Conservation (phyloP, 345 rosid species). For the Syzygium aqueum region DNA sequence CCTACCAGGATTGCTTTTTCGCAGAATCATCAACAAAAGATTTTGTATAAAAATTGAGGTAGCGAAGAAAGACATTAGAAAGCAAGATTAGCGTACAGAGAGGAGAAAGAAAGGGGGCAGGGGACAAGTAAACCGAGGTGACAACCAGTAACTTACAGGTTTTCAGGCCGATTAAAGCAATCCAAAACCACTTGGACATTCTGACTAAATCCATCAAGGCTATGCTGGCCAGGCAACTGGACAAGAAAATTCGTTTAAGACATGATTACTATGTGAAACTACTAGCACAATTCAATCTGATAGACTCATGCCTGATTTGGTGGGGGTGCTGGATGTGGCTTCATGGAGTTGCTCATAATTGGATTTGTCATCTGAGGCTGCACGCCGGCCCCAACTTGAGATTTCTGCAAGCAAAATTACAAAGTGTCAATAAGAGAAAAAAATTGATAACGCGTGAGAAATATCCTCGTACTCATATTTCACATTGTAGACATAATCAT, state of each 20-base stretch:
- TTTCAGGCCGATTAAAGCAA: constrained; percentile 49
- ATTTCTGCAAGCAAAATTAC: constrained; percentile 3
- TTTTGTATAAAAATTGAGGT: neutral
- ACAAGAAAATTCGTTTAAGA: constrained; percentile 1
- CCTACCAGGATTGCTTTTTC: neutral
- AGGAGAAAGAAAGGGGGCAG: neutral
- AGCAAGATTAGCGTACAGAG: neutral
- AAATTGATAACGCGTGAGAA: neutral
- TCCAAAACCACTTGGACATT: constrained; percentile 36
- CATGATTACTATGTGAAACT: neutral
- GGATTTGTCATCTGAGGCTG: constrained; percentile 54
- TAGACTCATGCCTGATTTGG: constrained; percentile 45
- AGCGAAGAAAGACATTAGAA: neutral
- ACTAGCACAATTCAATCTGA: neutral
- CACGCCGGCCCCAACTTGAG: constrained; percentile 32
- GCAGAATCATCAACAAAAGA: neutral
- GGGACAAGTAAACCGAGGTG: neutral
- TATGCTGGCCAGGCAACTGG: constrained; percentile 35
- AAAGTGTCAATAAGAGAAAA: neutral
- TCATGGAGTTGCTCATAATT: constrained; percentile 26
- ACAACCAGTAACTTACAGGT: constrained; percentile 43
- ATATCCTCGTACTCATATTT: neutral
- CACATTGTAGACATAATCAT: neutral
- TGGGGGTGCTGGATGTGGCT: constrained; percentile 33
- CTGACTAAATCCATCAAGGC: constrained; percentile 26